A percentile compares a stretch with the other conserved stretches of the same genome.
phyloP scores from a whole-genome alignment of 2,329 filamentous ascomycete genomes.

The Paracoccidioides lutzii region DNA sequence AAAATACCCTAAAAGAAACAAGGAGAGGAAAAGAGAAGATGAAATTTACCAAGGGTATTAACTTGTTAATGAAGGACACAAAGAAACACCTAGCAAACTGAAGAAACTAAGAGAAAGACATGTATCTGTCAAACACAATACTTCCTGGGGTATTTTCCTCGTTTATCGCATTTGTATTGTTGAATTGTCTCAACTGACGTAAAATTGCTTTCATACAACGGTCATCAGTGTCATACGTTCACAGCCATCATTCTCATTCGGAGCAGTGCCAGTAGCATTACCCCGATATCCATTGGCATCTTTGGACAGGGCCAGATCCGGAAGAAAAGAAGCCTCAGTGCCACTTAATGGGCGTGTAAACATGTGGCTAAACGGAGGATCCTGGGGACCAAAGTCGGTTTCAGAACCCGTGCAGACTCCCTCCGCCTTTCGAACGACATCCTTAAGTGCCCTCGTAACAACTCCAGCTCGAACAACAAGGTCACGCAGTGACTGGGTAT shows the following conservation, averaged over 20 bases:
- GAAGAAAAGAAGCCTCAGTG: slow-evolving; percentile 13
- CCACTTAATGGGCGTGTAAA: slow-evolving; percentile 30
- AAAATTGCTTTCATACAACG: slow-evolving; percentile 4
- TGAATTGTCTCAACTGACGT: neutral
- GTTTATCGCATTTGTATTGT: neutral
- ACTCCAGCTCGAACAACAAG: slow-evolving; percentile 43
- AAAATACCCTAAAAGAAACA: neutral
- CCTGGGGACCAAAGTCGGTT: slow-evolving; percentile 19
- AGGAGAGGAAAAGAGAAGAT: neutral
- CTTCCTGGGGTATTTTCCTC: neutral
- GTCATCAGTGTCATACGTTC: slow-evolving; percentile 8
- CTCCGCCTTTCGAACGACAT: slow-evolving; percentile 38
- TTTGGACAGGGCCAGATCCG: neutral
- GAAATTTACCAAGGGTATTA: neutral
- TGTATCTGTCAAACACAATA: neutral
- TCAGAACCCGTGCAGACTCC: slow-evolving; percentile 23
- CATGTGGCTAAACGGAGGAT: slow-evolving; percentile 37
- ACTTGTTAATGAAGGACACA: neutral
- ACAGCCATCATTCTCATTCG: slow-evolving; percentile 9
- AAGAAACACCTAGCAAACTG: neutral
- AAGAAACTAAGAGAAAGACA: neutral
- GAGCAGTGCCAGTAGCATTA: neutral
- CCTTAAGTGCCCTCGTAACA: slow-evolving; percentile 37
- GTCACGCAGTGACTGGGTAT: slow-evolving; percentile 50
- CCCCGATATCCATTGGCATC: slow-evolving; percentile 1